Evolutionary conservation across 2,329 filamentous ascomycete species (phyloP), one percentile per base, ranked within the genome.

Genomic region (Colletotrichum limetticola): DNA sequence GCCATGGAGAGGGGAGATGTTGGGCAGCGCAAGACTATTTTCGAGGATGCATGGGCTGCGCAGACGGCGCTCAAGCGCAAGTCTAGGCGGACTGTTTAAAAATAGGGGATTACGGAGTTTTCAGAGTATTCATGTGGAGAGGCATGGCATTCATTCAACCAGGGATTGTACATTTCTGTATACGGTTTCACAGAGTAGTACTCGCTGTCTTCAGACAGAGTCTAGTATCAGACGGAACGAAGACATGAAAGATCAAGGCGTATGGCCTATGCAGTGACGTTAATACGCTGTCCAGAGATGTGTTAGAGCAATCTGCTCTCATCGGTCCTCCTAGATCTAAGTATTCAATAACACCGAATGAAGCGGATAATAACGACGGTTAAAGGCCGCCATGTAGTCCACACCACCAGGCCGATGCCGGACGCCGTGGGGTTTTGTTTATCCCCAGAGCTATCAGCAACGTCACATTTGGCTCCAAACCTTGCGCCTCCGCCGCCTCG

Each of bases 41-140:
- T 97, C 79, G 94, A 97, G 82, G 91, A 94, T 79, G 86, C 86
- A 0, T 93, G 91, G 90, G 82, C 78, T 56, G 78, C 80, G 61
- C 78, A 82, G 59, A 77, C 81, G 62, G 74, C 46, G 37, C 37
- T 72, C 16, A 77, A 61, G 70, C 77, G 4, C 22, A 68, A 72
- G 64, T 66, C 61, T 32, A 49, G 67, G 52, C 66, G 61, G 16
- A 60, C 66, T n/a, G 35, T 52, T 11, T 73, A 42, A 58, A 32
- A 26, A 26, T 1, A 9, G 60, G 42, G 52, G 37, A 12, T 30
- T 6, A 57, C 32, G 67, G 66, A 66, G 66, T 70, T 56, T 60
- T 56, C 14, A 22, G 37, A 42, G 16, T 49, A 0, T 49, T 22
- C 42, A 9, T 11, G 42, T 16, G 30, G 32, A 26, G 58, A 63